A percentile compares a stretch with the other conserved stretches of the same genome.
phyloP scores from a whole-genome alignment of 225 moss, liverwort and hornwort genomes.

The Polytrichum formosum region DNA sequence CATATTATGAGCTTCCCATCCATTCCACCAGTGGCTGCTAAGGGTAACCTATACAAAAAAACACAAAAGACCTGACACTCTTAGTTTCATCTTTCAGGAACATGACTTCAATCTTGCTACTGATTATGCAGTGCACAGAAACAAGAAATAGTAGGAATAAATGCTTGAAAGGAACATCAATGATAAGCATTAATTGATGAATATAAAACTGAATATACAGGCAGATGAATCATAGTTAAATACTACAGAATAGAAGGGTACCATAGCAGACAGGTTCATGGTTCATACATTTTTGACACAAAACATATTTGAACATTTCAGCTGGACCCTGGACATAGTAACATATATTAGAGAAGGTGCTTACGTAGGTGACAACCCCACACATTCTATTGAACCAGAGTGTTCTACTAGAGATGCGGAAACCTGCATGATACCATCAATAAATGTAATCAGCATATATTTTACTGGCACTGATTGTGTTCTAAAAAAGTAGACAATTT shows the following conservation, averaged over 20 bases:
- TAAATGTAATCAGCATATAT: too few species aligned
- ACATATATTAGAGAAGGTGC: conserved; percentile 5
- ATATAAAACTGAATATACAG: too few species aligned
- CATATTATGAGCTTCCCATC: conserved; percentile 95
- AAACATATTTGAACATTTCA: too few species aligned
- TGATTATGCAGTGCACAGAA: background rate
- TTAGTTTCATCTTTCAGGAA: background rate
- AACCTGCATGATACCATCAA: conserved; percentile 47
- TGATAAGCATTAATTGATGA: too few species aligned
- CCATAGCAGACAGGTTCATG: too few species aligned
- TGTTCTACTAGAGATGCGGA: conserved; percentile 65
- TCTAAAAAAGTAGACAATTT: too few species aligned
- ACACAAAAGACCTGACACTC: background rate
- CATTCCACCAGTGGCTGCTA: conserved; percentile 85
- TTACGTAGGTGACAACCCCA: conserved; percentile 83
- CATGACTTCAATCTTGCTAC: background rate
- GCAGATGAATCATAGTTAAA: too few species aligned
- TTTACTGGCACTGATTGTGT: too few species aligned
- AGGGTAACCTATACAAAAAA: conserved; percentile 39
- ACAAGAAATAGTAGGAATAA: too few species aligned
- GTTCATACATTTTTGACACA: too few species aligned
- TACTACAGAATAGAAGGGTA: too few species aligned
- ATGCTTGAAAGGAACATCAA: too few species aligned
- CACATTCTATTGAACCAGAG: conserved; percentile 68
- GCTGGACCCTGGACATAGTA: background rate